phyloP scores from a whole-genome alignment of 2,329 filamentous ascomycete species.

The Coleophoma crateriformis region DNA sequence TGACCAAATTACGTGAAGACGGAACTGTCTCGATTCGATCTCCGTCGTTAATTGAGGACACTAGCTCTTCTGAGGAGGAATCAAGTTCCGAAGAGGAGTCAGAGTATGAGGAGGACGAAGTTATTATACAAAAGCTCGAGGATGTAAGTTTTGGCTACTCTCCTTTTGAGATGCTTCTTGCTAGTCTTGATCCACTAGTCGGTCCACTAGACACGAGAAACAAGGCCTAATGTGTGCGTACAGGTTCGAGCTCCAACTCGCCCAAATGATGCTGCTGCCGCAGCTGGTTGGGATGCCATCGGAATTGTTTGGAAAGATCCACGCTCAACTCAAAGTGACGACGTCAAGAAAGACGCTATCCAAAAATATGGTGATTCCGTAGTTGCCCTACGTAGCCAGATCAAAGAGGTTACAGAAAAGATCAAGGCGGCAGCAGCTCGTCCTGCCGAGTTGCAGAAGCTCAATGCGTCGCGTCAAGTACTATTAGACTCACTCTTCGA shows the following conservation, averaged over 20 bases:
- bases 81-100: constrained; percentile 26
- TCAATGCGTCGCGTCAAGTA: constrained; percentile 35
- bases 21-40: constrained; percentile 9
- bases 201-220: neutral
- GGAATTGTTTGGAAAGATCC: constrained; percentile 42
- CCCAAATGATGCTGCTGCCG: constrained; percentile 39
- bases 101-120: constrained; percentile 25
- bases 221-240: constrained; percentile 1
- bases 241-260: constrained; percentile 22
- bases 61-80: constrained; percentile 25
- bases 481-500: constrained; percentile 44
- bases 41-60: constrained; percentile 19
- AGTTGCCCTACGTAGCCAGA: constrained; percentile 19
- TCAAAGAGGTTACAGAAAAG: constrained; percentile 21
- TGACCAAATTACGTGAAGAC: constrained; percentile 12
- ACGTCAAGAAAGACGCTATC: constrained; percentile 22
- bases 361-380: constrained; percentile 25
- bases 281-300: constrained; percentile 47
- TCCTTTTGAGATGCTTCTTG: too few relatives aligned
- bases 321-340: constrained; percentile 19
- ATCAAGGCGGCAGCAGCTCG: constrained; percentile 18
- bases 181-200: too few relatives aligned
- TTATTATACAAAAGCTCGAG: constrained; percentile 20
- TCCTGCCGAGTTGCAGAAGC: constrained; percentile 25
- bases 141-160: constrained; percentile 16